A percentile compares a stretch with the other conserved stretches of the same genome.
Conservation (phyloP, 2,329 filamentous ascomycete species). For the Clonostachys byssicola region DNA sequence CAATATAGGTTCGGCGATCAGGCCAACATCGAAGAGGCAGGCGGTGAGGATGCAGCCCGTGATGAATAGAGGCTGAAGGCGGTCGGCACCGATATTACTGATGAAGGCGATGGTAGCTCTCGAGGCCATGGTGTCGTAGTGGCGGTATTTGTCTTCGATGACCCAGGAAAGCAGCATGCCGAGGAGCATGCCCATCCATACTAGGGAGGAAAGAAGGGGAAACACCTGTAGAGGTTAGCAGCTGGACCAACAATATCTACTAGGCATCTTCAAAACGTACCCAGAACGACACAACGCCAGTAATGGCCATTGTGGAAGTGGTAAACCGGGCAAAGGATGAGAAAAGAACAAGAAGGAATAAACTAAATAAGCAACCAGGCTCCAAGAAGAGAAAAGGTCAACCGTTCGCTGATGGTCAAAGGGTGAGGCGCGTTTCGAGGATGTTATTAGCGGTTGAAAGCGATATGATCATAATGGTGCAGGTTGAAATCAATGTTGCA, state of each 20-base stretch:
- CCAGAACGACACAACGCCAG: constrained; percentile 31
- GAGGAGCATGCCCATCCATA: constrained; percentile 65
- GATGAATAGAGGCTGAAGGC: constrained; percentile 78
- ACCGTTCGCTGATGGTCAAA: too few relatives aligned
- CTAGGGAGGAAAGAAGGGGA: constrained; percentile 62
- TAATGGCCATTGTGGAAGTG: constrained; percentile 19
- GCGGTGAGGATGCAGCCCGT: constrained; percentile 67
- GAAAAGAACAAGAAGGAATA: background rate
- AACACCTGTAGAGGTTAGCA: constrained; percentile 41
- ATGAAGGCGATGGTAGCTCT: constrained; percentile 67
- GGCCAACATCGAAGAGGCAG: constrained; percentile 75
- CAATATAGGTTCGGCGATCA: constrained; percentile 79
- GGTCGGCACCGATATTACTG: constrained; percentile 57
- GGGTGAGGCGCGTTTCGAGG: too few relatives aligned
- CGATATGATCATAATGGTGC: too few relatives aligned
- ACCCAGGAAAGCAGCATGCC: constrained; percentile 70
- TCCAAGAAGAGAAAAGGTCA: too few relatives aligned
- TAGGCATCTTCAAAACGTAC: constrained; percentile 13
- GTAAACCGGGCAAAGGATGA: background rate
- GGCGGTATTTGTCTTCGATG: constrained; percentile 43
- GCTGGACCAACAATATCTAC: background rate
- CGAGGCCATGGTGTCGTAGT: constrained; percentile 56
- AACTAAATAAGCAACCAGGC: too few relatives aligned
- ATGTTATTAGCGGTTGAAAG: too few relatives aligned
- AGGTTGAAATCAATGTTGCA: too few relatives aligned